Evolutionary conservation across 2,329 filamentous ascomycete genomes (phyloP).

Genomic region (Dactylonectria estremocensis): DNA sequence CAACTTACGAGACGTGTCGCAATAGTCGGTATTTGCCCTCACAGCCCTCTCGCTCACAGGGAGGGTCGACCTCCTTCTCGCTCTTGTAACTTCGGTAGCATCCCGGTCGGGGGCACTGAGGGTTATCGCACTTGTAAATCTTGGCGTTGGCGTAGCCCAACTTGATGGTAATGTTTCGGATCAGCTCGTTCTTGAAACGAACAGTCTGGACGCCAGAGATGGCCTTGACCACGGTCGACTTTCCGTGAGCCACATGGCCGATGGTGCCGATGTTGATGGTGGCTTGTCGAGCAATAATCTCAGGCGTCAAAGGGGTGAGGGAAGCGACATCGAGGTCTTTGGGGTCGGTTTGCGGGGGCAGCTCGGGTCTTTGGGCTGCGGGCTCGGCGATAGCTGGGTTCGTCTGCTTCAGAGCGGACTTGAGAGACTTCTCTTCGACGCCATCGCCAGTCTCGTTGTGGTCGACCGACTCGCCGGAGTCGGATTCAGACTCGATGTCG

Average conservation of each 20-base stretch:
- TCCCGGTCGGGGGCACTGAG: constrained; percentile 90
- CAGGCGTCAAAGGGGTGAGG: constrained; percentile 89
- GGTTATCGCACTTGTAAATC: constrained; percentile 98
- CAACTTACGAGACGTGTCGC: constrained; percentile 89
- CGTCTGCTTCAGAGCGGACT: constrained; percentile 89
- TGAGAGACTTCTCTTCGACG: constrained; percentile 76
- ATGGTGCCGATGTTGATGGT: constrained; percentile 99
- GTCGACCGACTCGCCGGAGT: constrained; percentile 76
- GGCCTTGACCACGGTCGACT: constrained; percentile 98
- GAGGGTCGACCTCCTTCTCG: constrained; percentile 97
- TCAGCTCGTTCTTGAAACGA: constrained; percentile 99
- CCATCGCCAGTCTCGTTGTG: constrained; percentile 72
- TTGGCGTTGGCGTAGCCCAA: constrained; percentile 99
- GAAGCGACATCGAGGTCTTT: constrained; percentile 86
- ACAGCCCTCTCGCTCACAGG: constrained; percentile 95
- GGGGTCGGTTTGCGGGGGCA: constrained; percentile 93
- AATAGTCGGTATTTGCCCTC: constrained; percentile 88
- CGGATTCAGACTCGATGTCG: constrained; percentile 81
- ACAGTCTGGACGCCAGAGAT: constrained; percentile 99
- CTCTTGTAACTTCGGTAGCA: constrained; percentile 99
- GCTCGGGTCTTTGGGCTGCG: constrained; percentile 66
- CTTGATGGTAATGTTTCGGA: constrained; percentile 99
- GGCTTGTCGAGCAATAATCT: constrained; percentile 97
- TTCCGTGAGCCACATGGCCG: constrained; percentile 98
- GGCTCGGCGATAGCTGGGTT: constrained; percentile 69